phyloP scores from a whole-genome alignment of 108 stramenopile species.

The Skeletonema marinoi region DNA sequence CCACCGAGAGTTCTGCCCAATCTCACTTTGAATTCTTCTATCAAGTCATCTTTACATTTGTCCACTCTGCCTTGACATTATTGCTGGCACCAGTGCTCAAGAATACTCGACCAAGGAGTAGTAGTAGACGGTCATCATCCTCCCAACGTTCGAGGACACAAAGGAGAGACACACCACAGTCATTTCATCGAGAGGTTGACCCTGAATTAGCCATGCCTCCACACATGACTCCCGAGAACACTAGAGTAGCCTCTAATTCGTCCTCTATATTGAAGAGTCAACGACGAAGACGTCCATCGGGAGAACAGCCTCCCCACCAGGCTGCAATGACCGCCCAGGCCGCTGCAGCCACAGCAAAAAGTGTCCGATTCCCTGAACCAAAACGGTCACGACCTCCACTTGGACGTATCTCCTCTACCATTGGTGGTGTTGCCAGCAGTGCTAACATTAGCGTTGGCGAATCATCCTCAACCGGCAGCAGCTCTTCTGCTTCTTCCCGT shows the following conservation, averaged over 20 bases:
- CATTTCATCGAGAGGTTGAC: slow-evolving; percentile 7
- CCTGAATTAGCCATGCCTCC: slow-evolving; percentile 20
- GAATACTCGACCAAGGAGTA: neutral
- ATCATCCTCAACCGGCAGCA: neutral
- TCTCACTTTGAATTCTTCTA: slow-evolving; percentile 20
- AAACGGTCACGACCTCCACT: slow-evolving; percentile 13
- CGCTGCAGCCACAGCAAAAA: neutral
- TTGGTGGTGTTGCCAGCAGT: neutral
- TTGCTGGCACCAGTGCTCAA: slow-evolving; percentile 18
- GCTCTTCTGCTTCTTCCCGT: neutral
- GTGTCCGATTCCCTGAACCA: slow-evolving; percentile 15
- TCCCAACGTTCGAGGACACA: neutral
- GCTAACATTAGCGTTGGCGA: neutral
- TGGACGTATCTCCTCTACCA: slow-evolving; percentile 8
- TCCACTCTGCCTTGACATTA: slow-evolving; percentile 10
- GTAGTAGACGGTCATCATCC: neutral
- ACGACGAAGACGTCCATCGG: neutral
- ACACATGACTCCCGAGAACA: neutral
- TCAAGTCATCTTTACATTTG: slow-evolving; percentile 9
- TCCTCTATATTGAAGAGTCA: neutral
- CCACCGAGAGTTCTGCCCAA: neutral
- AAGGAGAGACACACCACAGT: neutral
- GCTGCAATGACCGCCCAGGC: neutral
- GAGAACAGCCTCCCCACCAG: neutral
- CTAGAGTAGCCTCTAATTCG: neutral